Evolutionary conservation across 2,329 filamentous ascomycete species (phyloP).

Genomic region (Ophiobolus disseminans): DNA sequence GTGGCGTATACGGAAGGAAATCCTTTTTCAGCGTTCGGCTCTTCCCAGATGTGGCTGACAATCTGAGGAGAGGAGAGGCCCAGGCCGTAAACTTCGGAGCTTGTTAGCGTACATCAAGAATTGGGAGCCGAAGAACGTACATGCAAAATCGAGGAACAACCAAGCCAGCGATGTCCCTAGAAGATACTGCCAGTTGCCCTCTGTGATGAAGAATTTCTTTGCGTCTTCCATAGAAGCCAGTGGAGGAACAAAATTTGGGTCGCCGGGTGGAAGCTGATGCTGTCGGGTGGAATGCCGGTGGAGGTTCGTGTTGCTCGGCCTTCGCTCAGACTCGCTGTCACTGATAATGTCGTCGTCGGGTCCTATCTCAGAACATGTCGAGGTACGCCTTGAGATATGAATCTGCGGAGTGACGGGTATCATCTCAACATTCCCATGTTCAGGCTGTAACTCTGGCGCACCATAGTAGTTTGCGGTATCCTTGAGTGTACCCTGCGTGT

Average conservation of each 20-base stretch:
- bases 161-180: conserved; percentile 46
- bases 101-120: background rate
- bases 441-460: conserved; percentile 30
- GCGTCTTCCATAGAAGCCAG: conserved; percentile 42
- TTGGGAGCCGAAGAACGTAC: conserved; percentile 5
- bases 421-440: conserved; percentile 41
- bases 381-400: conserved; percentile 21
- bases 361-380: conserved; percentile 33
- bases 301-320: conserved; percentile 15
- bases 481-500: conserved; percentile 39
- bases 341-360: conserved; percentile 33
- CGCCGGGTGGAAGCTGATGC: conserved; percentile 27
- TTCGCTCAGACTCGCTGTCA: conserved; percentile 34
- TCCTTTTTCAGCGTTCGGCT: conserved; percentile 10
- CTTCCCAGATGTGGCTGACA: conserved; percentile 43
- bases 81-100: conserved; percentile 39
- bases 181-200: conserved; percentile 49
- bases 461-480: conserved; percentile 44
- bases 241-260: conserved; percentile 57
- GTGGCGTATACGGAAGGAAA: conserved; percentile 28
- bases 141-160: conserved; percentile 48
- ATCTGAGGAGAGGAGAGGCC: conserved; percentile 47
- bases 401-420: conserved; percentile 14
- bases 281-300: conserved; percentile 2
- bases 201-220: conserved; percentile 41